phyloP scores from a whole-genome alignment of 2,329 filamentous ascomycete genomes.

The Berkeleyomyces basicola region DNA sequence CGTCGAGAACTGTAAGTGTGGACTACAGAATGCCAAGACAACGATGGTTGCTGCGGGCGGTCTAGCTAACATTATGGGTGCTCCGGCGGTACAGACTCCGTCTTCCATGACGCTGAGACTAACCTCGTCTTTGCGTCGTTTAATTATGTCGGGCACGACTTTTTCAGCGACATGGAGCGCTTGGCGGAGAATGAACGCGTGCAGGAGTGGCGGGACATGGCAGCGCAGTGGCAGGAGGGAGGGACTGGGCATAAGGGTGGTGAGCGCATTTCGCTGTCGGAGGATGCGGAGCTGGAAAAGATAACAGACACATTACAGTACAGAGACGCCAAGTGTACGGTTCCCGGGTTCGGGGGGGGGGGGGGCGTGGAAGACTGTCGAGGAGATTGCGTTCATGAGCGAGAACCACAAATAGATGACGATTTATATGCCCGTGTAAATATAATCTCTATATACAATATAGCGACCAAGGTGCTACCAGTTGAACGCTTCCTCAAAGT shows the following conservation, averaged over 20 bases:
- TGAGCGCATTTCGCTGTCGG: background rate
- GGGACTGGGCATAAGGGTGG: background rate
- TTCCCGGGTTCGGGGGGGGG: slow-evolving; percentile 3
- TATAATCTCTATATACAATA: background rate
- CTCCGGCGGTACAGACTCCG: slow-evolving; percentile 37
- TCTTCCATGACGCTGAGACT: slow-evolving; percentile 49
- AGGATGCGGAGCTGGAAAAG: background rate
- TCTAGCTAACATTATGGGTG: background rate
- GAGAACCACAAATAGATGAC: background rate
- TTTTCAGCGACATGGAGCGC: slow-evolving; percentile 55
- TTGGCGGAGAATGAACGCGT: slow-evolving; percentile 61
- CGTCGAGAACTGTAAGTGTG: slow-evolving; percentile 49
- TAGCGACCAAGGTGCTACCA: slow-evolving; percentile 20
- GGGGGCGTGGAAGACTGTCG: slow-evolving; percentile 5
- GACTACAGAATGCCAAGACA: background rate
- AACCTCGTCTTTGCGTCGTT: slow-evolving; percentile 57
- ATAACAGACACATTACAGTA: background rate
- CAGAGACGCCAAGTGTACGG: background rate
- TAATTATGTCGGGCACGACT: slow-evolving; percentile 63
- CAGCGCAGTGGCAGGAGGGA: slow-evolving; percentile 53
- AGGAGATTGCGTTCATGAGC: slow-evolving; percentile 2
- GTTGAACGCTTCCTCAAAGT: slow-evolving; percentile 29
- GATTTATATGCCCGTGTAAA: background rate
- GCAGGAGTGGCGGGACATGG: slow-evolving; percentile 67
- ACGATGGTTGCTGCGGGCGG: background rate